These are phyloP conservation scores for Aureobasidium lini DNA, from an alignment of 2,329 filamentous ascomycete genomes.

Conservation along the genomic window DNA sequence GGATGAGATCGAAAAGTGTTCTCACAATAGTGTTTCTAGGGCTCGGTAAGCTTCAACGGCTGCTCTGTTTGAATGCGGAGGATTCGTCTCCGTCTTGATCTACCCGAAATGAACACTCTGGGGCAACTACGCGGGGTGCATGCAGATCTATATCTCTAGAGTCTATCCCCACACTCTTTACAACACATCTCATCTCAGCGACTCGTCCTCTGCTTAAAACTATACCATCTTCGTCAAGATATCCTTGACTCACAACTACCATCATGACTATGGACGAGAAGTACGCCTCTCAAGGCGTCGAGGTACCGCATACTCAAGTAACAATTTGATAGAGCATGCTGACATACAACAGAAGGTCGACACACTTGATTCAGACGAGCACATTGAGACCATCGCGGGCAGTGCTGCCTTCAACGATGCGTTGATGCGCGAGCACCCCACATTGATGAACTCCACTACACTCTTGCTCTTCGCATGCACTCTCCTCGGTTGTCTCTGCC, in stretches of 20 bases:
- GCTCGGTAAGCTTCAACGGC: slow-evolving; percentile 4
- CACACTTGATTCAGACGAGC: neutral
- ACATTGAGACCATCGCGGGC: slow-evolving; percentile 43
- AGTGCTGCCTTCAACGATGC: slow-evolving; percentile 50
- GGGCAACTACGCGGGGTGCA: neutral
- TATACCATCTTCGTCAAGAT: neutral
- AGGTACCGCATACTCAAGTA: neutral
- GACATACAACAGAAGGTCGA: neutral
- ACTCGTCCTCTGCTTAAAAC: neutral
- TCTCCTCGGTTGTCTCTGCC: slow-evolving; percentile 18
- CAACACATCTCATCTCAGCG: neutral
- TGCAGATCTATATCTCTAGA: slow-evolving; percentile 6
- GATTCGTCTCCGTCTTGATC: neutral
- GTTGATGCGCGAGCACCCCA: slow-evolving; percentile 45
- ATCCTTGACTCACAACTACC: neutral
- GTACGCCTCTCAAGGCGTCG: neutral
- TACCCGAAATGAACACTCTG: neutral
- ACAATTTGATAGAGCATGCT: neutral
- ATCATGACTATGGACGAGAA: slow-evolving; percentile 1
- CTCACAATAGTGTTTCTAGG: neutral
- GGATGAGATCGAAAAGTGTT: neutral
- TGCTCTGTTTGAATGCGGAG: neutral
- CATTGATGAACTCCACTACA: slow-evolving; percentile 14
- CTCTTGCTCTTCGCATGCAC: slow-evolving; percentile 20
- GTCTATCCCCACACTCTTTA: neutral